These are phyloP conservation scores for Hammondia hammondi DNA, from an alignment of 169 alveolate genomes.

Conservation along the genomic window DNA sequence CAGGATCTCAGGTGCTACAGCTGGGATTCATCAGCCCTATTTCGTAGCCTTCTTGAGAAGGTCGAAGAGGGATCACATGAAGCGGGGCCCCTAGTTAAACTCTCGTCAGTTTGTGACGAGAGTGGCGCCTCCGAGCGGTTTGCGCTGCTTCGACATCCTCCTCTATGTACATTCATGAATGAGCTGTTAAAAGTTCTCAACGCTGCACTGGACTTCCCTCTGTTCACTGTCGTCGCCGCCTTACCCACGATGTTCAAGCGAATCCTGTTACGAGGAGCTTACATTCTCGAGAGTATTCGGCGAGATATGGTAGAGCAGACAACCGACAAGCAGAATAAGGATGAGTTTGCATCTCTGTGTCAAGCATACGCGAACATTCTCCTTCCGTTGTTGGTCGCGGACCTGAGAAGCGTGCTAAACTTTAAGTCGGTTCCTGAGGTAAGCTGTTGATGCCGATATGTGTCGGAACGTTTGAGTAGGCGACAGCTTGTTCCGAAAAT, in stretches of 20 bases:
- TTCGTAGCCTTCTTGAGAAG: background rate
- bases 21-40: background rate
- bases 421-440: background rate
- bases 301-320: background rate
- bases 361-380: background rate
- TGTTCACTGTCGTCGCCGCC: background rate
- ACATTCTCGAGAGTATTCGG: background rate
- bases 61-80: background rate
- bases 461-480: no score
- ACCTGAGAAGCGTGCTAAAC: background rate
- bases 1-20: background rate
- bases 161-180: background rate
- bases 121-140: background rate
- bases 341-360: constrained; percentile 5
- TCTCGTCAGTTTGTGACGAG: background rate
- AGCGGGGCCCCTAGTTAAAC: background rate
- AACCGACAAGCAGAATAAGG: background rate
- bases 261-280: background rate
- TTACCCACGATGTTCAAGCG: background rate
- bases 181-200: background rate
- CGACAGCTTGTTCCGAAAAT: no score
- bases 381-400: background rate
- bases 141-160: constrained; percentile 4
- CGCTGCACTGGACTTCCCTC: constrained; percentile 10
- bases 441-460: background rate